phyloP scores from a whole-genome alignment of 148 eudicot species.

The Dysphania ambrosioides region DNA sequence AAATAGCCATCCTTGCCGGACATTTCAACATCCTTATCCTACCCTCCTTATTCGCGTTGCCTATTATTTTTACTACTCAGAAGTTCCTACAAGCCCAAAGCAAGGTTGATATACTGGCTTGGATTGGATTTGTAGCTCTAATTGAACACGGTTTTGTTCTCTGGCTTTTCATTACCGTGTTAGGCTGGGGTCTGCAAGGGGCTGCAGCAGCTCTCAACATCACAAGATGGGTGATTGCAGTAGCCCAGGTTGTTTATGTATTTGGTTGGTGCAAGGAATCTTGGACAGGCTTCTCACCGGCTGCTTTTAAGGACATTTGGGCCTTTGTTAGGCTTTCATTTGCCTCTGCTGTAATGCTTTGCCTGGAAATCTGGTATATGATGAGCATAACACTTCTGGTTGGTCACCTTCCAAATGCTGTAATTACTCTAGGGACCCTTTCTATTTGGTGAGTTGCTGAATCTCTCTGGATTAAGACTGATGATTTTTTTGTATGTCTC shows the following conservation, averaged over 20 bases:
- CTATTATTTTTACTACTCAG: constrained; percentile 58
- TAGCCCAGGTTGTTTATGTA: constrained; percentile 53
- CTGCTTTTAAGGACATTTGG: constrained; percentile 67
- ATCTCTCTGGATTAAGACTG: too few relatives aligned
- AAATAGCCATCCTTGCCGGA: constrained; percentile 66
- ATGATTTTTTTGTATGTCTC: too few relatives aligned
- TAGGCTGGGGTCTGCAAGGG: constrained; percentile 60
- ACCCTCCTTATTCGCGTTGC: constrained; percentile 60
- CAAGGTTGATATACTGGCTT: constrained; percentile 50
- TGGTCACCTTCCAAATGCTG: constrained; percentile 62
- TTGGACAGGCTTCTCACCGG: constrained; percentile 58
- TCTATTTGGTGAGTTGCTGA: constrained; percentile 64
- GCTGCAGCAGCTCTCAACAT: constrained; percentile 62
- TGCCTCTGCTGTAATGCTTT: constrained; percentile 77
- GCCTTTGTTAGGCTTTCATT: constrained; percentile 68
- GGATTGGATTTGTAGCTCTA: constrained; percentile 46
- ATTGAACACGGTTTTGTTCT: constrained; percentile 36
- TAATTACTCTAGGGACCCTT: constrained; percentile 70
- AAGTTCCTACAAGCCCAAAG: constrained; percentile 82
- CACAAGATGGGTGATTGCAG: constrained; percentile 40
- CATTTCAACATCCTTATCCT: constrained; percentile 39
- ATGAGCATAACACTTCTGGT: constrained; percentile 62
- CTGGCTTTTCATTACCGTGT: constrained; percentile 49
- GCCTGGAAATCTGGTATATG: constrained; percentile 76
- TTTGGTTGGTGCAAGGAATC: constrained; percentile 71